Conservation (phyloP, 2,329 filamentous ascomycete genomes). For the Trichoderma sp. region DNA sequence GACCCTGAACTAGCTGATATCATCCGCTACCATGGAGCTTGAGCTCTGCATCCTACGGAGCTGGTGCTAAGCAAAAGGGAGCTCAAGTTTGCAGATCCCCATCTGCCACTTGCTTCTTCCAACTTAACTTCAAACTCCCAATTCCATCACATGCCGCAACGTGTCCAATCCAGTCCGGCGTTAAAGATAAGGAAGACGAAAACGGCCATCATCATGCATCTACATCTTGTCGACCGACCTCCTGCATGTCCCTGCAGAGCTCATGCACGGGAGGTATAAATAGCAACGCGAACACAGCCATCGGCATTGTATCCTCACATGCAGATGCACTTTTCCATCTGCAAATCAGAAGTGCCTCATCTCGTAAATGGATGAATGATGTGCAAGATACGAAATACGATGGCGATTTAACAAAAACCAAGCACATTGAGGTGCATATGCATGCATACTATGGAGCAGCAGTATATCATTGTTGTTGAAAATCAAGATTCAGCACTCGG, state of each 20-base stretch:
- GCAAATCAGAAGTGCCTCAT: neutral
- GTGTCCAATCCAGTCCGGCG: neutral
- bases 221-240: neutral
- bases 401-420: neutral
- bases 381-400: neutral
- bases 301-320: neutral
- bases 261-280: neutral
- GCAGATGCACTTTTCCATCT: neutral
- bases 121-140: neutral
- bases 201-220: neutral
- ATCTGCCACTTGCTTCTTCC: neutral
- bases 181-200: neutral
- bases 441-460: neutral
- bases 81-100: neutral
- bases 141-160: neutral
- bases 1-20: neutral
- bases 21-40: neutral
- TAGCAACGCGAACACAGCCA: neutral
- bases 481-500: neutral
- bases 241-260: neutral
- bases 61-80: neutral
- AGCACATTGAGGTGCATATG: neutral
- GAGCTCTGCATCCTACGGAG: neutral
- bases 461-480: neutral
- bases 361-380: neutral